Base-by-base conservation (phyloP, 257 asterid species). In the Verbascum thapsus region DNA sequence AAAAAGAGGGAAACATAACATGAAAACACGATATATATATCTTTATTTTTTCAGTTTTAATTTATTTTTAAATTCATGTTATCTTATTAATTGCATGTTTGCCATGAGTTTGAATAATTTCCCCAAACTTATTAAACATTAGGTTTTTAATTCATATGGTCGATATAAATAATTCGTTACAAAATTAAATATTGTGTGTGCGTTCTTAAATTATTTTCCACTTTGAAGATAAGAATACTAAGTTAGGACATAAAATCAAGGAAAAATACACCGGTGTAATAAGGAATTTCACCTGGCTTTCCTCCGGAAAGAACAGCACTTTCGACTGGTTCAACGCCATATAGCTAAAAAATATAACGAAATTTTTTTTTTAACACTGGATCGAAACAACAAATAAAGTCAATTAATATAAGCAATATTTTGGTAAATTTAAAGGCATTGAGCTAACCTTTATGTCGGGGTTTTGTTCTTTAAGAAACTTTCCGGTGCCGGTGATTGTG, bases 401-500 rank as follows among this genome's bases (percentile, higher is more conserved):
- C 32, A 23, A 62, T 40, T 62, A 26, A 26, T 18, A 18, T 12
- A 26, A 39, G 10, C 32, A 1, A 53, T 7, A 37, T n/a, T 67
- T 1, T 26, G 3, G 32, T 26, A 26, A 26, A 26, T 1, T 26
- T 26, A 26, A 26, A 26, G 11, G 47, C 20, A 8, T 7, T 12
- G 8, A 22, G 30, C 67, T 53, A 47, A 48, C 88, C 80, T 81
- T 78, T 39, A 81, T 13, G 32, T 68, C 51, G 39, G 83, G 73
- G 62, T 81, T 81, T 71, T 78, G 81, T 76, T 88, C 88, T 71
- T 80, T 88, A 20, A 88, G 89, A 71, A 63, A 88, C 32, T 76
- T 79, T 20, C 92, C 95, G 9, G 70, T 77, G 42, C 95, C 96
- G 4, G 92, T 80, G 40, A 88, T 81, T 3, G 96, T 86, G 55